Base-by-base conservation (phyloP, 2,329 filamentous ascomycete species). In the Fusarium papillatum region DNA sequence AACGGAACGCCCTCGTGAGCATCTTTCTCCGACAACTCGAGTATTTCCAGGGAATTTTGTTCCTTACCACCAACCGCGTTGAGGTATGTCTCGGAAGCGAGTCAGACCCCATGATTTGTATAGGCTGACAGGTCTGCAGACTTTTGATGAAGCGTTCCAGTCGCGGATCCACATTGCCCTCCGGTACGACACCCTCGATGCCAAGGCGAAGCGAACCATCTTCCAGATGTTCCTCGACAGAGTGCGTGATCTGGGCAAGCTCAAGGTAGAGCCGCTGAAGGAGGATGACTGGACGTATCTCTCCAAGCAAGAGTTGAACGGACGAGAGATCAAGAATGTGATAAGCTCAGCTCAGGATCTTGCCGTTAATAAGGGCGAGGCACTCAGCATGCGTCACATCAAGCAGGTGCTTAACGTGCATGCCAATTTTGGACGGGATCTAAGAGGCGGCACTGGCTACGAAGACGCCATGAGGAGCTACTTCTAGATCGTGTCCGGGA, bases 101-200 rank as follows among this genome's bases (percentile, higher is more conserved):
- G 14, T 41, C 19, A 36, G 17, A 38, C 5, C 5, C 48, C 39
- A 2, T 26, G 55, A 22, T 19, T 29, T 70, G 60, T 69, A 72
- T 64, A 75, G 55, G 10, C 22, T 19, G 16, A 24, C 39, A n/a
- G 53, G 62, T 53, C 48, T 36, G 11, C 68, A 93, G 86, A 96
- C 94, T 0, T 97, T 98, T 79, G 95, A 98, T 78, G 95, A 97
- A 73, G 95, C 95, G 1, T 98, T 98, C 87, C 94, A 97, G 81
- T 95, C 92, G 13, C 91, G 95, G 29, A 97, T 98, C 73, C 95
- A 98, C 82, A 93, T 98, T 78, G 94, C 95, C 0, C 87, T 98
- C 11, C 90, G 94, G 34, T 98, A 98, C 83, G 94, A 94, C 46
- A 91, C 93, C 61, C 88, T 98, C 11, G 92, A 92, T 46, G 83